phyloP scores from a whole-genome alignment of 306 rosid species.

The Coriaria nepalensis region DNA sequence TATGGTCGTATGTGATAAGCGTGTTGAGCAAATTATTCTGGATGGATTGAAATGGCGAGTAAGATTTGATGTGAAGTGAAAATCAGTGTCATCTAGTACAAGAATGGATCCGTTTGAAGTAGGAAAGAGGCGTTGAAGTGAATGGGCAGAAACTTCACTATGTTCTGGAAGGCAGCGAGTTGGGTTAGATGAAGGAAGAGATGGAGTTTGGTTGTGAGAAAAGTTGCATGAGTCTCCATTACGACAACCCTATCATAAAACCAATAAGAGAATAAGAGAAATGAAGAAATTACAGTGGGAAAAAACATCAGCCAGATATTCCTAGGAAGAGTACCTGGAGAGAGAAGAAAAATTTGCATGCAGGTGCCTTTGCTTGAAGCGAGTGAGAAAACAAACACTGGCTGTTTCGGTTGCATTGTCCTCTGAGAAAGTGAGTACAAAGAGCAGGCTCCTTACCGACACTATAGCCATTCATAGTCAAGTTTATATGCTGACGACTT shows the following conservation, averaged over 20 bases:
- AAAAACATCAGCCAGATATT: too few species aligned
- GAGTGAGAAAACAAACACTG: slow-evolving; percentile 65
- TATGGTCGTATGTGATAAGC: slow-evolving; percentile 31
- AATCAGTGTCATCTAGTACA: slow-evolving; percentile 50
- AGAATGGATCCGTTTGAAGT: slow-evolving; percentile 38
- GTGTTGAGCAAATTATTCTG: slow-evolving; percentile 50
- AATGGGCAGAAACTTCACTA: slow-evolving; percentile 18
- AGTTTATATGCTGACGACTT: slow-evolving; percentile 23
- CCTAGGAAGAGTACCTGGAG: slow-evolving; percentile 67
- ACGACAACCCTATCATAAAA: slow-evolving; percentile 59
- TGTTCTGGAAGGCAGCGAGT: slow-evolving; percentile 44
- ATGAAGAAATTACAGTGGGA: too few species aligned
- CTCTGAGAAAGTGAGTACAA: slow-evolving; percentile 40
- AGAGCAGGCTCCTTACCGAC: slow-evolving; percentile 29
- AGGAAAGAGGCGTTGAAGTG: slow-evolving; percentile 39
- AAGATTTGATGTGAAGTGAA: slow-evolving; percentile 36
- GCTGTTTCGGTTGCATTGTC: slow-evolving; percentile 48
- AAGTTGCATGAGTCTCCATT: slow-evolving; percentile 54
- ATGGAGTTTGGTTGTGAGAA: slow-evolving; percentile 40
- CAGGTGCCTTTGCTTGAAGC: slow-evolving; percentile 35
- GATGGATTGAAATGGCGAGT: slow-evolving; percentile 40
- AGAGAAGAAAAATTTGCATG: slow-evolving; percentile 59
- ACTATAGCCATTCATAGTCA: slow-evolving; percentile 10
- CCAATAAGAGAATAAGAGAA: neutral
- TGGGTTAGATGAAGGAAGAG: slow-evolving; percentile 19